Percentiles rank a stretch among this genome's conserved stretches.
These are phyloP conservation scores for Penicillium ochrochloron DNA, from an alignment of 495 filamentous ascomycete genomes.

Conservation along the genomic window DNA sequence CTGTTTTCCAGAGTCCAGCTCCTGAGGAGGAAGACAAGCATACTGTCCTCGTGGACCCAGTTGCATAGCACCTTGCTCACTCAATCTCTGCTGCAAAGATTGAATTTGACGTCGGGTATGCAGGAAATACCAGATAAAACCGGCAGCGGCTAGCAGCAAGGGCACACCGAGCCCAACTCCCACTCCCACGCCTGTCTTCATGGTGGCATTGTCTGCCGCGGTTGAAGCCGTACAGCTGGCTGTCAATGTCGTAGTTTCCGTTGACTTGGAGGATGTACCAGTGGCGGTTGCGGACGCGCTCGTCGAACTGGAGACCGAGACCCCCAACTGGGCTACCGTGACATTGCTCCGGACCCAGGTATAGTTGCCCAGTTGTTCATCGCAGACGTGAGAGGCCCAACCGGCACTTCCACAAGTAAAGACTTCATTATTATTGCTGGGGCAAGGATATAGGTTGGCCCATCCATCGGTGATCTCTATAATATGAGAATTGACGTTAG, in stretches of 20 bases:
- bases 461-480: not conserved
- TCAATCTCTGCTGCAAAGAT: not conserved
- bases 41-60: not conserved
- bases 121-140: not conserved
- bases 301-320: not conserved
- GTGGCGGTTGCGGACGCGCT: not conserved
- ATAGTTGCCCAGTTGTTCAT: not conserved
- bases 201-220: not conserved
- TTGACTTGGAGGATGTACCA: not conserved
- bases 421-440: slow-evolving; percentile 2
- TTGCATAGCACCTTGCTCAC: not conserved
- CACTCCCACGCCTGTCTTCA: not conserved
- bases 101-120: not conserved
- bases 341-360: not conserved
- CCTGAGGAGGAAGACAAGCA: not conserved
- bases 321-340: not conserved
- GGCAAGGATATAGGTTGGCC: not conserved
- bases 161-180: not conserved
- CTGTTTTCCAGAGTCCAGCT: not conserved
- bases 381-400: not conserved
- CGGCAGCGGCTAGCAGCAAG: not conserved
- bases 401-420: not conserved
- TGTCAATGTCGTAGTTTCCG: not conserved
- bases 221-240: not conserved
- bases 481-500: not conserved